phyloP scores from a whole-genome alignment of 2,329 filamentous ascomycete genomes.

The Sclerotinia nivalis region DNA sequence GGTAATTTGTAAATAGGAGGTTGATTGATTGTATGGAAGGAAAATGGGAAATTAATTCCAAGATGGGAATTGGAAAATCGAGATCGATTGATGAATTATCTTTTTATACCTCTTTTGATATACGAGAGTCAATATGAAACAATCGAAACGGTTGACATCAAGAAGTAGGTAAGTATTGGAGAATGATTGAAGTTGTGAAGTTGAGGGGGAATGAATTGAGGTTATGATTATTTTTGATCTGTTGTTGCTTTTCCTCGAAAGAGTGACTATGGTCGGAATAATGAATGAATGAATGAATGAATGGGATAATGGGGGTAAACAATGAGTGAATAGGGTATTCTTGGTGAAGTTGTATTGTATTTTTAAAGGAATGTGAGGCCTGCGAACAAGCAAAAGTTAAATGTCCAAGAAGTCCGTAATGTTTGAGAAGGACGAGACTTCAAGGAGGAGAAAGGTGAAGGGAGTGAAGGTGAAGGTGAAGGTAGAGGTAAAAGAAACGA shows the following conservation, averaged over 20 bases:
- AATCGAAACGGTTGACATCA: background rate
- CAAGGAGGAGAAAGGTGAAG: conserved; percentile 37
- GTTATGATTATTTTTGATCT: background rate
- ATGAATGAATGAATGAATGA: conserved; percentile 39
- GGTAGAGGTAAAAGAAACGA: conserved; percentile 24
- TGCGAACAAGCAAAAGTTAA: conserved; percentile 51
- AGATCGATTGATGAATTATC: conserved; percentile 10
- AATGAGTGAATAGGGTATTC: conserved; percentile 43
- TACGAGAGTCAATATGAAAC: background rate
- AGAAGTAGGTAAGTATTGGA: background rate
- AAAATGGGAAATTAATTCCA: conserved; percentile 4
- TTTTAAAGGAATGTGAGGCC: conserved; percentile 57
- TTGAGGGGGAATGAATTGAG: background rate
- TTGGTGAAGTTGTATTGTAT: background rate
- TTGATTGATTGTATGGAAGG: background rate
- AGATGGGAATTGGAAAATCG: background rate
- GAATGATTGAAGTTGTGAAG: background rate
- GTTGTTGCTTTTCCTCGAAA: conserved; percentile 30
- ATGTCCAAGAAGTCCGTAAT: conserved; percentile 22
- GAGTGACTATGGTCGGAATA: conserved; percentile 42
- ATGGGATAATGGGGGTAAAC: background rate
- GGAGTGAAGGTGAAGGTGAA: conserved; percentile 35
- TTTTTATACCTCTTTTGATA: conserved; percentile 4
- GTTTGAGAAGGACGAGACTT: conserved; percentile 38
- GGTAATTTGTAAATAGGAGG: background rate